A percentile compares a stretch with the other conserved stretches of the same genome.
phyloP scores from a whole-genome alignment of 1,284 basidiomycete species.

The Pisolithus thermaeus region DNA sequence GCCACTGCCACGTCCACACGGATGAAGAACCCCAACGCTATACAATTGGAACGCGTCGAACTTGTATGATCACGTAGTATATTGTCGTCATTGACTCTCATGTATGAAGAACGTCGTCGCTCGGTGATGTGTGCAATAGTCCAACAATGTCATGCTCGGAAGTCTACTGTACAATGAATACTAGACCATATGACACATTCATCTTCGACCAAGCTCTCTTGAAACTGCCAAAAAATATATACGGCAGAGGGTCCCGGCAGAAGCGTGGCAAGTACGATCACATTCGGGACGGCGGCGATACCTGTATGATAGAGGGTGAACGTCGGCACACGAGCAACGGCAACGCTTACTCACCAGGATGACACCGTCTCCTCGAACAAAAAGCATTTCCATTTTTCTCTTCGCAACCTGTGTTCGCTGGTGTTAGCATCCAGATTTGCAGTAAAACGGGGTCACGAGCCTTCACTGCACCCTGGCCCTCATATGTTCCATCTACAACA shows the following conservation, averaged over 20 bases:
- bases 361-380: conserved; percentile 93
- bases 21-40: not conserved
- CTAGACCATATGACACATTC: not conserved
- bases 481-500: conserved; percentile 47
- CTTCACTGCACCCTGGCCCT: conserved; percentile 54
- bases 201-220: not conserved
- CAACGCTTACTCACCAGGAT: conserved; percentile 62
- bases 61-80: not conserved
- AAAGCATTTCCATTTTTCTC: conserved; percentile 96
- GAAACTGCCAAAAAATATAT: conserved; percentile 27
- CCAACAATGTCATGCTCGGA: not conserved
- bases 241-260: conserved; percentile 14
- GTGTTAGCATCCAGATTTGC: conserved; percentile 2
- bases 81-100: not conserved
- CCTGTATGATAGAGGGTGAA: conserved; percentile 36
- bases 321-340: not conserved
- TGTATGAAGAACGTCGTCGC: not conserved
- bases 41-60: not conserved
- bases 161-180: conserved; percentile 6
- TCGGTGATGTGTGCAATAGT: not conserved
- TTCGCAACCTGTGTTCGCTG: conserved; percentile 71
- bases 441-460: conserved; percentile 32
- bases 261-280: conserved; percentile 22
- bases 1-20: not conserved
- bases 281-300: conserved; percentile 68